Evolutionary conservation across 2,329 filamentous ascomycete genomes (phyloP), one percentile per base, ranked within the genome.

Genomic region (Sclerotinia borealis): DNA sequence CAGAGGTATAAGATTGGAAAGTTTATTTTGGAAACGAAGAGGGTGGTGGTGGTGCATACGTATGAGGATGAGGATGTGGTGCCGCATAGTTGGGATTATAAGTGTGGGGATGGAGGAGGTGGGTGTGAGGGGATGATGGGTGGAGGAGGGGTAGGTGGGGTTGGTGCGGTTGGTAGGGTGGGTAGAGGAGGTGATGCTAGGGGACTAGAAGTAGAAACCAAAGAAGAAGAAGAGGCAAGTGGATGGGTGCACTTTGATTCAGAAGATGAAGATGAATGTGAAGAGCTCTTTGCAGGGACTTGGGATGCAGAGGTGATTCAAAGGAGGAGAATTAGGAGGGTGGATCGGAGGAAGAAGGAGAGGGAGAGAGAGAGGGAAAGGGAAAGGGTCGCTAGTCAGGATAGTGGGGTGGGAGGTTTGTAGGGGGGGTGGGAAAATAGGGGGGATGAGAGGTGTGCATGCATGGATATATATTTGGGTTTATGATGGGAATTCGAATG

Each of bases 1-100:
- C 86, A 89, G 73, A 81, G 79, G 71, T 89, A 89, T 78, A 89
- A 89, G 75, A 79, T 88, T 56, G 85, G 85, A 68, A 89, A 88
- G 73, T 89, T 84, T 72, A 88, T 89, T 36, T 73, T 89, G 45
- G 86, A 89, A 76, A 84, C 81, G 45, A 80, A 82, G 72, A 77
- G 83, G 60, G 81, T 87, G 19, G 78, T 83, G 29, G 77, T 79
- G 15, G 77, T 79, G 51, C 78, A 79, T 39, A 77, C 74, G 61
- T 88, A 85, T 85, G 85, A 83, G 68, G 80, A 83, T 63, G 72
- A 10, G 4, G 48, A 39, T 65, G 67, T 60, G 54, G 6, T 13
- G 1, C 37, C 52, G 11, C 52, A 66, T 66, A 61, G 65, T 22
- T 7, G 41, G 17, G 10, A 31, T n/a, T 37, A 43, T 31, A 17